Evolutionary conservation across 371 early-diverging fungal genomes (phyloP).

Genomic region (Rhizopus microsporus): DNA sequence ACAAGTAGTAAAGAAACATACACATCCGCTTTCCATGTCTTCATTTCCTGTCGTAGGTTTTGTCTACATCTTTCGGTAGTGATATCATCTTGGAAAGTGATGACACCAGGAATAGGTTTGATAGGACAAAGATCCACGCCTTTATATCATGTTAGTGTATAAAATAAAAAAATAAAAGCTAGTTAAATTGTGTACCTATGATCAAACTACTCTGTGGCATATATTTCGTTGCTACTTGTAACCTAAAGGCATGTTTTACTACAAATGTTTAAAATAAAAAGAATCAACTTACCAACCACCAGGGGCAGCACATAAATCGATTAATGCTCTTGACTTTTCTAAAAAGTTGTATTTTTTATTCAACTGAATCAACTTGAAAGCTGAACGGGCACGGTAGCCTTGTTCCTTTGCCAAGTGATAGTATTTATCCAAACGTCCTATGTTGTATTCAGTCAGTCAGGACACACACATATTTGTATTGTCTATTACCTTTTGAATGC

Average conservation of each 20-base stretch:
- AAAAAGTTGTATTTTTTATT: constrained; percentile 99
- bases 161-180: not conserved
- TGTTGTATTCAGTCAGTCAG: not conserved
- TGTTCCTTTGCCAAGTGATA: constrained; percentile 99
- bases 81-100: constrained; percentile 98
- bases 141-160: constrained; percentile 20
- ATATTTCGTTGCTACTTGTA: constrained; percentile 96
- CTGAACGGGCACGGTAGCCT: constrained; percentile 99
- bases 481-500: constrained; percentile 45
- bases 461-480: not conserved
- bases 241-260: constrained; percentile 36
- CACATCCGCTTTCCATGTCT: constrained; percentile 99
- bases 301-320: constrained; percentile 99
- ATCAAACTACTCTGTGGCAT: constrained; percentile 94
- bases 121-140: constrained; percentile 98
- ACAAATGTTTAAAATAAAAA: constrained; percentile 11
- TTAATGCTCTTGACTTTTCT: constrained; percentile 84
- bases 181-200: constrained; percentile 62
- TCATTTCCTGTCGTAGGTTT: constrained; percentile 85
- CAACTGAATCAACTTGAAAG: constrained; percentile 99
- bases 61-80: constrained; percentile 93
- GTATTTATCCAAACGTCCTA: constrained; percentile 99
- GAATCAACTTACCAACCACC: constrained; percentile 91
- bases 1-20: constrained; percentile 34
- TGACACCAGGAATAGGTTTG: constrained; percentile 96